phyloP scores from a whole-genome alignment of 2,329 filamentous ascomycete genomes.

The Plectosphaerella plurivora region DNA sequence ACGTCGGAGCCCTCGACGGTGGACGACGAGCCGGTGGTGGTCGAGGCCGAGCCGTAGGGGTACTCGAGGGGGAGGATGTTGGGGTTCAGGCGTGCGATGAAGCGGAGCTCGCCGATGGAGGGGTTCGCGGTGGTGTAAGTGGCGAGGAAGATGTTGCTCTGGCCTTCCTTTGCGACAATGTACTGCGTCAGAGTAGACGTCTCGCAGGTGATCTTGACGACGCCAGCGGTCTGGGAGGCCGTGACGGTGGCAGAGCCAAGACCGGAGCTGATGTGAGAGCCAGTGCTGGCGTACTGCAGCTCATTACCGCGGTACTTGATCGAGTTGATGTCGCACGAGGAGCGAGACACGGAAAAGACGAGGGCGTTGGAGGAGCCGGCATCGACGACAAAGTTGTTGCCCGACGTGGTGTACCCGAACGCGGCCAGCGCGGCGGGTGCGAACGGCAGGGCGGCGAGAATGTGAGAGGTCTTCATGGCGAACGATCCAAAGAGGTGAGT shows the following conservation, averaged over 20 bases:
- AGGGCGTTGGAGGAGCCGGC: constrained; percentile 43
- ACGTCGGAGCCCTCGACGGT: constrained; percentile 55
- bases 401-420: constrained; percentile 35
- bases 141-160: constrained; percentile 55
- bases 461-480: background rate
- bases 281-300: constrained; percentile 47
- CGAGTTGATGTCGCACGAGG: constrained; percentile 60
- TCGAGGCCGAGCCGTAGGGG: constrained; percentile 51
- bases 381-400: constrained; percentile 39
- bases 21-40: constrained; percentile 44
- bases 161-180: constrained; percentile 56
- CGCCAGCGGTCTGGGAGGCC: constrained; percentile 34
- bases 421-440: constrained; percentile 28
- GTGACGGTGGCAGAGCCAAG: constrained; percentile 54
- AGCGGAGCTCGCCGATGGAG: constrained; percentile 56
- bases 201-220: constrained; percentile 58
- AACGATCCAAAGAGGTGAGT: no score
- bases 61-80: constrained; percentile 45
- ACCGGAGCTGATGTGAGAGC: constrained; percentile 55
- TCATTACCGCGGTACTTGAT: constrained; percentile 56
- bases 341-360: constrained; percentile 44
- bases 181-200: constrained; percentile 61
- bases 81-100: constrained; percentile 56
- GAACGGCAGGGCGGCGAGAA: constrained; percentile 19
- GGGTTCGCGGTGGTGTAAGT: constrained; percentile 58